Evolutionary conservation across 305 asterid genomes (phyloP), one percentile per base, ranked within the genome.

Genomic region (Fraxinus sp.): DNA sequence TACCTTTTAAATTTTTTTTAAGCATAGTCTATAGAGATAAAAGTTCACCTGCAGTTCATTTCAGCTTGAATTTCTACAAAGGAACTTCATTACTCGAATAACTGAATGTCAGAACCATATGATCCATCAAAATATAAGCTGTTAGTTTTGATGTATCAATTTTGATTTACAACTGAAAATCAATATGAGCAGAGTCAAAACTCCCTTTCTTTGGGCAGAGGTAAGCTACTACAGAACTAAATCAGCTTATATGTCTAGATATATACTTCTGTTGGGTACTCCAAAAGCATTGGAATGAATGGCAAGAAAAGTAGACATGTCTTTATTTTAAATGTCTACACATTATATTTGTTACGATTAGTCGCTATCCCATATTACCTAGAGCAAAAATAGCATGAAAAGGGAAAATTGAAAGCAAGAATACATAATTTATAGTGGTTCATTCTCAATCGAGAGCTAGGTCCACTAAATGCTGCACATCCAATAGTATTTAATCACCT

Each of bases 41-140:
- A 20, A 52, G 62, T 52, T 52, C 22, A 52, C 62, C 22, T 52
- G 62, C 62, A 16, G 62, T 52, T 52, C 22, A 52, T 52, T 52
- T 52, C 62, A 52, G 62, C 22, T 52, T 16, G 20, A 52, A 52
- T 49, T 49, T 49, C 62, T 14, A 18, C 88, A 84, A 84, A 83
- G 64, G 44, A 80, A 57, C 18, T 78, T 28, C 49, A 37, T 74
- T 39, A 20, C 44, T 78, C 74, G 11, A 66, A 74, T 68, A 77
- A 39, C 62, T 78, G 28, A 13, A 35, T 35, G 11, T 32, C 76
- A 55, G 33, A 77, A 79, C 13, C 55, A 35, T 22, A 32, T 41
- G 55, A 74, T 0, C 64, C 73, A 77, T 77, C 62, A 66, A 79
- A 20, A 46, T 59, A 24, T 80, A 52, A 44, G 33, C 35, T n/a